Base-by-base conservation (phyloP, 345 rosid species). In the Citrus australasica region DNA sequence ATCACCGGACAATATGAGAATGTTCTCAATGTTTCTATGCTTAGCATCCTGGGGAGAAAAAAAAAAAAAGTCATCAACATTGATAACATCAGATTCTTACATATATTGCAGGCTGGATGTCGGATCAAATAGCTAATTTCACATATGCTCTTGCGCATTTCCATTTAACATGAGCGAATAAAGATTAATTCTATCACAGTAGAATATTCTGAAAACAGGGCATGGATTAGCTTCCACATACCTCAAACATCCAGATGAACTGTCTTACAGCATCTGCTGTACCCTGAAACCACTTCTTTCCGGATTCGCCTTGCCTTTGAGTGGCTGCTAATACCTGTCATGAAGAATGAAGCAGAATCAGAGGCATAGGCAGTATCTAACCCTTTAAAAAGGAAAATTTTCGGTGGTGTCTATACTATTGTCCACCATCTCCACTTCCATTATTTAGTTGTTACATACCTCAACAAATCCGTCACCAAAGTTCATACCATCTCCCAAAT, bases 211-310 rank as follows among this genome's bases (percentile, higher is more conserved):
- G 66, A 63, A 8, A 64, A 32, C 46, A 37, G 56, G 62, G 75
- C 77, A 86, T 66, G 53, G 73, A 46, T 13, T 46, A 46, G 37
- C 76, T 56, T 51, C 21, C 30, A 71, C 60, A 30, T 64, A 88
- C 94, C 92, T 91, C 94, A 66, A 94, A 91, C 56, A 94, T 89
- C 98, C 92, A 94, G 40, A 92, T 70, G 75, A 94, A 94, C 67
- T 92, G 94, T 87, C 97, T 89, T 73, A 93, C 98, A 13, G 96
- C 98, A 87, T 93, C 98, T 35, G 94, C 96, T 27, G 96, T 93
- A 82, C 98, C 98, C 80, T 90, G 94, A 84, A 93, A 93, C 98
- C 98, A 93, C 73, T 64, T 88, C 76, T 88, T 90, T 81, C 96
- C 98, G 42, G 94, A 74, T 81, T 90, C 96, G 55, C 96, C 98